Conservation (phyloP, 2,329 filamentous ascomycete species). For the Aspergillus quadrilineatus region DNA sequence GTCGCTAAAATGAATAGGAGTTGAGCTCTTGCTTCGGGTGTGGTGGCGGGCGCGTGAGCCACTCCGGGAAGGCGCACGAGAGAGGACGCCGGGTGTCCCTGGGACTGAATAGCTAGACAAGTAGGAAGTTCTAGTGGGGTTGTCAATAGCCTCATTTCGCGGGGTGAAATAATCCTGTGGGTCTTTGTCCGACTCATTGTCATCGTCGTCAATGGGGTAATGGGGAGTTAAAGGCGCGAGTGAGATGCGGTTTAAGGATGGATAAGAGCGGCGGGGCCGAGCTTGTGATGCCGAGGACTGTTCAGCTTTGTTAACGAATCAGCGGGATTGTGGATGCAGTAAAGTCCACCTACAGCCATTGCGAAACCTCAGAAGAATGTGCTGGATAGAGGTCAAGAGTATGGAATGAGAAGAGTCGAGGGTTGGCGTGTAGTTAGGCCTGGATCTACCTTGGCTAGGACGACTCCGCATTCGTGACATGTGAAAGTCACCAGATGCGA, state of each 20-base stretch:
- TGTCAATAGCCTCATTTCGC: constrained; percentile 25
- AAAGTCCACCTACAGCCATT: constrained; percentile 13
- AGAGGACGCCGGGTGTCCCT: constrained; percentile 44
- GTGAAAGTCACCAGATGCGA: constrained; percentile 1
- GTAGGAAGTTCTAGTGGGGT: constrained; percentile 39
- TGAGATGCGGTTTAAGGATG: constrained; percentile 59
- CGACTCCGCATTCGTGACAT: constrained; percentile 12
- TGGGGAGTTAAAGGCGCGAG: constrained; percentile 59
- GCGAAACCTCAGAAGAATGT: not conserved
- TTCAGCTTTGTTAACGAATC: not conserved
- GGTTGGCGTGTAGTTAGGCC: not conserved
- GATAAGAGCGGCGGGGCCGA: constrained; percentile 55
- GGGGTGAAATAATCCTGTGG: constrained; percentile 35
- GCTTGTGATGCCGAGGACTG: constrained; percentile 12
- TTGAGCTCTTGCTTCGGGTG: constrained; percentile 37
- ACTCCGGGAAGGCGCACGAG: constrained; percentile 43
- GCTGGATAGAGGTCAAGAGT: not conserved
- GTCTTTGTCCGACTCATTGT: constrained; percentile 26
- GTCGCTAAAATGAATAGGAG: constrained; percentile 34
- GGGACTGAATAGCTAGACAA: constrained; percentile 44
- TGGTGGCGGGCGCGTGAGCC: constrained; percentile 37
- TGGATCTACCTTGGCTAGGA: constrained; percentile 8
- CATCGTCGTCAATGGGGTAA: constrained; percentile 53
- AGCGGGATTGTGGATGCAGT: not conserved
- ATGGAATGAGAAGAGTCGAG: not conserved